Evolutionary conservation across 2,329 filamentous ascomycete species (phyloP).

Genomic region (Arachnopeziza araneosa): DNA sequence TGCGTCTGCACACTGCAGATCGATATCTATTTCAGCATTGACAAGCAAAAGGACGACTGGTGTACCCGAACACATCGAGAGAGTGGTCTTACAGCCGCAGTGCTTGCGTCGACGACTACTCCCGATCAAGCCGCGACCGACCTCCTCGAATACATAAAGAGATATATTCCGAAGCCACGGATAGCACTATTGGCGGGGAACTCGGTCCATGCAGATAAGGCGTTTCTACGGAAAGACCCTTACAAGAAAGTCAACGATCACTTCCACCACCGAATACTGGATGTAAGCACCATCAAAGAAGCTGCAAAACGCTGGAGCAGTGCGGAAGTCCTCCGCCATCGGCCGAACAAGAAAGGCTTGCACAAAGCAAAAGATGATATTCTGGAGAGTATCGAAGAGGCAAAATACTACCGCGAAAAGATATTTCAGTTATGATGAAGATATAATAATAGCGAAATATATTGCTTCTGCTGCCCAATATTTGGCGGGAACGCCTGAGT

Average conservation of each 20-base stretch:
- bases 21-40: neutral
- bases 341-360: constrained; percentile 66
- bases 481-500: neutral
- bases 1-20: constrained; percentile 13
- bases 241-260: constrained; percentile 70
- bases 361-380: constrained; percentile 90
- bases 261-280: constrained; percentile 84
- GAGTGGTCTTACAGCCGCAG: constrained; percentile 75
- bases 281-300: constrained; percentile 91
- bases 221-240: constrained; percentile 69
- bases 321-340: constrained; percentile 50
- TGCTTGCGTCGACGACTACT: constrained; percentile 67
- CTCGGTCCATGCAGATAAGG: constrained; percentile 83
- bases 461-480: neutral
- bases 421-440: constrained; percentile 48
- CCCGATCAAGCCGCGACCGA: constrained; percentile 62
- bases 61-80: constrained; percentile 73
- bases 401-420: constrained; percentile 69
- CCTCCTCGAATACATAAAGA: constrained; percentile 73
- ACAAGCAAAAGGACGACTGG: constrained; percentile 62
- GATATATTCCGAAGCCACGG: constrained; percentile 59
- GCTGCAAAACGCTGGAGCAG: constrained; percentile 76
- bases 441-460: constrained; percentile 2
- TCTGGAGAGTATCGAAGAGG: constrained; percentile 90
- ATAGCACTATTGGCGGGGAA: constrained; percentile 81